Base-by-base conservation (phyloP, 306 rosid genomes). In the Argentina anserina region DNA sequence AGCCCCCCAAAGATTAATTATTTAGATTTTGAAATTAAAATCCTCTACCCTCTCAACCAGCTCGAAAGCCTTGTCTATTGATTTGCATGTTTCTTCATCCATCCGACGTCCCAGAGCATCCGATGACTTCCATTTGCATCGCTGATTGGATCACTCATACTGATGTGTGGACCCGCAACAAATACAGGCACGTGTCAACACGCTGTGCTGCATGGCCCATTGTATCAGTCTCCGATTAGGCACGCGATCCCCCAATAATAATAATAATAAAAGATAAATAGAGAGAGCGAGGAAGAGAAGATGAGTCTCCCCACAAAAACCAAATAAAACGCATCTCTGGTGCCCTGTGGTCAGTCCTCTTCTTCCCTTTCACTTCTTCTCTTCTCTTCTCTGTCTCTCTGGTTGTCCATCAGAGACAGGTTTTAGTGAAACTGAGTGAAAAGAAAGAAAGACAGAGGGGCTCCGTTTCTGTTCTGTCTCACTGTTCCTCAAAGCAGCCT, bases 141-240 rank as follows among this genome's bases (percentile, higher is more conserved):
- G 56, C 21, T 60, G 68, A 62, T 33, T 9, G 43, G 28, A 9
- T 31, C 12, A 8, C 14, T 61, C 23, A 33, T 33, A 26, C 14
- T 21, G 7, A 13, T 2, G 0, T 8, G 42, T 31, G 72, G 80
- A 76, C 39, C 73, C n/a, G 7, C 20, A 52, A 49, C 6, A 75
- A 66, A 67, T 7, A 9, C 9, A 12, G 88, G 86, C 90, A 89
- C 92, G 93, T 92, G 93, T 85, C 90, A 60, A 84, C 81, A 83
- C 71, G 84, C 65, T 79, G 81, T 73, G 75, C 31, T 73, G 87
- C 87, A 73, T 86, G 84, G 81, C 68, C 89, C 97, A 80, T 87
- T 71, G 71, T 78, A 50, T 56, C 73, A 78, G 33, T 59, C 62
- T 80, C 81, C 73, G 75, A 75, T 65, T 74, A 42, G 33, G 74